phyloP scores from a whole-genome alignment of 164 flowering plant species.

The Litsea cubeba region DNA sequence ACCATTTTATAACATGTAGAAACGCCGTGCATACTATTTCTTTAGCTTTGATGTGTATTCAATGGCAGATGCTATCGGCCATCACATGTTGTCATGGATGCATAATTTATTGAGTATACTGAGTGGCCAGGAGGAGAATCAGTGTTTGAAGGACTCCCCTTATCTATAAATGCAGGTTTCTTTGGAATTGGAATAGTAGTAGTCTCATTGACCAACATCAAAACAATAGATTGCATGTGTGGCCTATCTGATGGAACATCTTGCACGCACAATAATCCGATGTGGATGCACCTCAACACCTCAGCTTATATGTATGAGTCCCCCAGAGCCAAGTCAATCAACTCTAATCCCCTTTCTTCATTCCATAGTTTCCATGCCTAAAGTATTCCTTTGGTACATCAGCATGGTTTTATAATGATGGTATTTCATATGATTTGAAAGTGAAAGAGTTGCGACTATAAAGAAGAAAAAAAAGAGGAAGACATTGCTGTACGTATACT shows the following conservation, averaged over 20 bases:
- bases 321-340: neutral
- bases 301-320: neutral
- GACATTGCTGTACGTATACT: neutral
- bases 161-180: neutral
- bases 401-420: neutral
- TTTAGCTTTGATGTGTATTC: no score
- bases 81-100: no score
- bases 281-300: neutral
- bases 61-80: no score
- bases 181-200: neutral
- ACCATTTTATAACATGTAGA: no score
- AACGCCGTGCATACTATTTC: no score
- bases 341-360: neutral
- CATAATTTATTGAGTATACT: no score
- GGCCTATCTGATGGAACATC: neutral
- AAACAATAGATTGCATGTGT: neutral
- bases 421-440: neutral
- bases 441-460: neutral
- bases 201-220: neutral
- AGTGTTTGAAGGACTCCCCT: no score
- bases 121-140: no score
- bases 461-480: neutral
- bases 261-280: neutral
- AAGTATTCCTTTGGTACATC: no score
- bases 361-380: neutral